A percentile compares a stretch with the other conserved stretches of the same genome.
Evolutionary conservation across 805 yeast species (phyloP).

Genomic region (Brettanomyces nanus): DNA sequence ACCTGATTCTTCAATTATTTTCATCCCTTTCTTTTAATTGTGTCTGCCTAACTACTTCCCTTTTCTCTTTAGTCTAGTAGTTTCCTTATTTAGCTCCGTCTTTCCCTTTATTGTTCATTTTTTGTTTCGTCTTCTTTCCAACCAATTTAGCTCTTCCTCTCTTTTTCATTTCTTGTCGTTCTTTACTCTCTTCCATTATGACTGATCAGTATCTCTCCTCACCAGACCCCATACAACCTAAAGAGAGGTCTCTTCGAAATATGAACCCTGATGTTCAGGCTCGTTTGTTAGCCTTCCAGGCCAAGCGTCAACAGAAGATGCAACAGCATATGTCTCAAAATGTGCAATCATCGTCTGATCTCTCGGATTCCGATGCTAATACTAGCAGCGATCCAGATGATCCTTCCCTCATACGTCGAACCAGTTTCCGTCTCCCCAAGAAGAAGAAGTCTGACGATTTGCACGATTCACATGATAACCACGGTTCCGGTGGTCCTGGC

Average conservation of each 20-base stretch:
- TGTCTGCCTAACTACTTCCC: background rate
- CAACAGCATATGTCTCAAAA: constrained; percentile 7
- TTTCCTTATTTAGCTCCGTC: too few relatives aligned
- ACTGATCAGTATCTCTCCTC: too few relatives aligned
- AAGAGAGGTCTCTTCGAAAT: constrained; percentile 15
- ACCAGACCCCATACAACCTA: background rate
- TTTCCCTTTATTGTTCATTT: too few relatives aligned
- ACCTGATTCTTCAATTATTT: too few relatives aligned
- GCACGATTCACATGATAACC: too few relatives aligned
- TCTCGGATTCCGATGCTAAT: background rate
- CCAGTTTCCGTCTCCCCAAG: constrained; percentile 15
- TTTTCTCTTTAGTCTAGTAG: background rate
- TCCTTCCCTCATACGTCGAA: constrained; percentile 14
- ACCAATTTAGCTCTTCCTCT: background rate
- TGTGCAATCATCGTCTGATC: background rate
- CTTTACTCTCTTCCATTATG: too few relatives aligned
- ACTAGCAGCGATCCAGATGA: background rate
- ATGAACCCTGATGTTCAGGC: constrained; percentile 80
- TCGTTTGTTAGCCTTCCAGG: constrained; percentile 78
- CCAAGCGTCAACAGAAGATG: constrained; percentile 48
- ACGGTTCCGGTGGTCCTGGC: background rate
- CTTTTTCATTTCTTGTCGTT: background rate
- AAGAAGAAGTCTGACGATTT: too few relatives aligned
- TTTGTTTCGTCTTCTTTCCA: too few relatives aligned
- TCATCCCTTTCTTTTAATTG: background rate